phyloP scores from a whole-genome alignment of 31 red algal genomes.

The Bonnemaisonia californica region DNA sequence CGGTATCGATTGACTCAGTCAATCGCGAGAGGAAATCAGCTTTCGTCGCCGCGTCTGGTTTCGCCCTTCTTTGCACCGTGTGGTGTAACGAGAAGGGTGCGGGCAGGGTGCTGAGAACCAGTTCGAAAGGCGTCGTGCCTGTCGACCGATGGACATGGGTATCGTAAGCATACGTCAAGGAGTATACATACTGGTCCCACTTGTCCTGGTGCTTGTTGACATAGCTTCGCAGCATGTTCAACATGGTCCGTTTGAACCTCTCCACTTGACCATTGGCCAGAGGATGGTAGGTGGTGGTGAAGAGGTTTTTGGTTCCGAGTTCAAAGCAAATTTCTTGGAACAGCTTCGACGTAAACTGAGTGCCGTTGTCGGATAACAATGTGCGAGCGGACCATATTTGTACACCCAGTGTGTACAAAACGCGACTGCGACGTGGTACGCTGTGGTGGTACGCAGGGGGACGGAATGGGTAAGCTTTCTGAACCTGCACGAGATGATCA shows the following conservation, averaged over 20 bases:
- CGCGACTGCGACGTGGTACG: background rate
- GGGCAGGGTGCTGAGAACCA: background rate
- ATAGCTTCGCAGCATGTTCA: conserved; percentile 27
- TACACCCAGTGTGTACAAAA: conserved; percentile 16
- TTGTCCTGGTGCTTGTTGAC: background rate
- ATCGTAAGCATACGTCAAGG: conserved; percentile 27
- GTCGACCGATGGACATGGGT: conserved; percentile 7
- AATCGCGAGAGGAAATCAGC: background rate
- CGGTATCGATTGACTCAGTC: background rate
- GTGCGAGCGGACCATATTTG: background rate
- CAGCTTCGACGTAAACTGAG: conserved; percentile 18
- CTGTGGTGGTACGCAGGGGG: background rate
- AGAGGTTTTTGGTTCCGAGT: background rate
- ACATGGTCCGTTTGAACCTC: conserved; percentile 32
- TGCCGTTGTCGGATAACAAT: conserved; percentile 12
- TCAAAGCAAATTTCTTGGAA: conserved; percentile 6
- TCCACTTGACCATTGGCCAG: conserved; percentile 33
- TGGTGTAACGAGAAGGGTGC: background rate
- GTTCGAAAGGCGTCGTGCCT: background rate
- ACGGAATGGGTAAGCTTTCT: background rate
- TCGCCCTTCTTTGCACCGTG: background rate
- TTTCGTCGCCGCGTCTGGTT: background rate
- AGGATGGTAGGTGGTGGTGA: conserved; percentile 45
- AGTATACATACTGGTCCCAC: conserved; percentile 22
- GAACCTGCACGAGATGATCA: background rate